Evolutionary conservation across 768 basidiomycete genomes (phyloP), one percentile per base, ranked within the genome.

Genomic region (Suillus subluteus): DNA sequence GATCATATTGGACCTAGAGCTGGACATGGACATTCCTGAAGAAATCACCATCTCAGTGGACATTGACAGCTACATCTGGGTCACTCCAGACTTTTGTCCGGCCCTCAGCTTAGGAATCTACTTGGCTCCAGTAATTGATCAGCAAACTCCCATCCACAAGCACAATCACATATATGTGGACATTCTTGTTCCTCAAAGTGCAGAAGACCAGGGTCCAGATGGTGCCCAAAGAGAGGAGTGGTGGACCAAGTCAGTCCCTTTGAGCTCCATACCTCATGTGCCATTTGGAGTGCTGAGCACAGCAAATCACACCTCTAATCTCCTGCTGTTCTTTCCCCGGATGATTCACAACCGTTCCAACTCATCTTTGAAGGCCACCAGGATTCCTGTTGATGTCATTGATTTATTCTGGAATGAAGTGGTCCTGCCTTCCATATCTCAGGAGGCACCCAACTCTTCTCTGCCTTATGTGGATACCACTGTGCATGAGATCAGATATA

Each of bases 61-160:
- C 16, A 64, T 73, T 0, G 68, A 73, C 32, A 73, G 71, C 21
- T 43, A 73, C 11, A 68, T 73, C 6, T 73, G 72, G 72, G 66
- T 71, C 0, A 73, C 66, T 12, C 8, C 9, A 44, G 3, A 37
- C 23, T 21, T 38, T 32, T 7, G 2, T 18, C 5, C 48, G 2
- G 48, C 12, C 5, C 48, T 50, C 12, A 50, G 48, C n/a, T 2
- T 50, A 50, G 48, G 12, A 13, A 50, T 50, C n/a, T 50, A 50
- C n/a, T 50, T 50, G 23, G 48, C 48, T 6, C n/a, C 48, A 0
- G 48, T 50, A 2, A 50, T 50, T 0, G 23, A 23, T 1, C 23
- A 50, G 4, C 4, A 23, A 12, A 4, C 2, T 0, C 23, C 48
- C 1, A 73, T 73, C 0, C 2, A 9, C 0, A 70, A 71, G 21